Conservation (phyloP, 768 basidiomycete genomes). For the Lactarius quietus region DNA sequence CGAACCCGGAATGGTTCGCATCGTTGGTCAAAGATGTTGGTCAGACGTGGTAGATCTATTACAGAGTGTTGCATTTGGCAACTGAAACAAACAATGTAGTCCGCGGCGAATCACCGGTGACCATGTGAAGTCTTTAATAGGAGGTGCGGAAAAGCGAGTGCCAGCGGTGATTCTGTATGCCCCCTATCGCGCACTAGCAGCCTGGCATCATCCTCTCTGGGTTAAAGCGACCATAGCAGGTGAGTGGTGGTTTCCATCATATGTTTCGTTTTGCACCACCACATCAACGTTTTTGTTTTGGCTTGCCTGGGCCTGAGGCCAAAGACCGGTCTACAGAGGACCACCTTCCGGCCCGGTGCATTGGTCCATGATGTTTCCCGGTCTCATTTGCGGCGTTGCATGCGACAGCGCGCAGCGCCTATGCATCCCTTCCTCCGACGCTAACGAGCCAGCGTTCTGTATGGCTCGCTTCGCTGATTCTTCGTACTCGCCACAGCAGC, state of each 20-base stretch:
- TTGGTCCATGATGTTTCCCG: background rate
- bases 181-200: background rate
- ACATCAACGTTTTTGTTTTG: too few species aligned
- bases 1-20: background rate
- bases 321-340: background rate
- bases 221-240: background rate
- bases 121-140: background rate
- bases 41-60: background rate
- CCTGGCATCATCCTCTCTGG: background rate
- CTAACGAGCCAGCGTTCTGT: background rate
- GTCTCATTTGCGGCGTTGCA: background rate
- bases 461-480: background rate
- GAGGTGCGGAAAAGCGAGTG: background rate
- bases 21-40: too few species aligned
- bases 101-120: conserved; percentile 15
- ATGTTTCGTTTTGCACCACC: background rate
- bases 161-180: background rate
- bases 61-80: background rate
- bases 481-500: background rate
- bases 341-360: background rate
- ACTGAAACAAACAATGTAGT: background rate
- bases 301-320: too few species aligned
- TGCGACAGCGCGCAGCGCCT: background rate
- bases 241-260: background rate
- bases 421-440: background rate